Conservation (phyloP, 2,329 filamentous ascomycete genomes). For the Pseudogymnoascus sp. region DNA sequence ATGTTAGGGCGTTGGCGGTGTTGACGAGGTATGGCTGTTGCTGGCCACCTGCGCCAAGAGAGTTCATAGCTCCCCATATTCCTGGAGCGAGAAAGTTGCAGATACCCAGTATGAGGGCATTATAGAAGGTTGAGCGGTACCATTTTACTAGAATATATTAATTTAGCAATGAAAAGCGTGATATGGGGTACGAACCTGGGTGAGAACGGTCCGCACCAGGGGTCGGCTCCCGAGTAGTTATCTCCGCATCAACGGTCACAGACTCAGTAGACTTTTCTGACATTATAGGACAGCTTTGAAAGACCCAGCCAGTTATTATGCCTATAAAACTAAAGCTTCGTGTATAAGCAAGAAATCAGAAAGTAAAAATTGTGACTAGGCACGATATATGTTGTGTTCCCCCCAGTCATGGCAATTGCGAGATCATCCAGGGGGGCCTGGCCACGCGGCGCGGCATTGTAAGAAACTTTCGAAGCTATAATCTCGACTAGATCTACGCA, state of each 20-base stretch:
- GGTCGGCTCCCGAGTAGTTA: not conserved
- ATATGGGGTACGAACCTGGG: slow-evolving; percentile 23
- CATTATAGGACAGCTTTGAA: not conserved
- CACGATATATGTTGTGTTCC: not conserved
- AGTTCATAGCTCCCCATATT: slow-evolving; percentile 69
- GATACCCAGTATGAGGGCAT: slow-evolving; percentile 62
- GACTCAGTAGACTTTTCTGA: slow-evolving; percentile 1
- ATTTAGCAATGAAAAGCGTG: slow-evolving; percentile 27
- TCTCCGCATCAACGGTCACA: not conserved
- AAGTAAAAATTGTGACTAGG: not conserved
- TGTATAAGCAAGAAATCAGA: not conserved
- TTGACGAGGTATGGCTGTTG: slow-evolving; percentile 58
- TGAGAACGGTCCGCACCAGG: not conserved
- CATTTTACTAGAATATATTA: slow-evolving; percentile 39
- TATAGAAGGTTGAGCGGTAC: slow-evolving; percentile 66
- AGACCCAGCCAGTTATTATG: not conserved
- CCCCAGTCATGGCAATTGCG: not conserved
- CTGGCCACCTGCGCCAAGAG: slow-evolving; percentile 60
- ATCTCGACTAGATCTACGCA: not conserved
- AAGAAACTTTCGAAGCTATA: not conserved
- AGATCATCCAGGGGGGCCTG: not conserved
- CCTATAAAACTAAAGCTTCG: not conserved
- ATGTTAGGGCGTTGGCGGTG: slow-evolving; percentile 62
- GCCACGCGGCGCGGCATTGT: not conserved
- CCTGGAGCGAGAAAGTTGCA: slow-evolving; percentile 65